Base-by-base conservation (phyloP, 2,329 filamentous ascomycete species). In the Uncinocarpus reesii region DNA sequence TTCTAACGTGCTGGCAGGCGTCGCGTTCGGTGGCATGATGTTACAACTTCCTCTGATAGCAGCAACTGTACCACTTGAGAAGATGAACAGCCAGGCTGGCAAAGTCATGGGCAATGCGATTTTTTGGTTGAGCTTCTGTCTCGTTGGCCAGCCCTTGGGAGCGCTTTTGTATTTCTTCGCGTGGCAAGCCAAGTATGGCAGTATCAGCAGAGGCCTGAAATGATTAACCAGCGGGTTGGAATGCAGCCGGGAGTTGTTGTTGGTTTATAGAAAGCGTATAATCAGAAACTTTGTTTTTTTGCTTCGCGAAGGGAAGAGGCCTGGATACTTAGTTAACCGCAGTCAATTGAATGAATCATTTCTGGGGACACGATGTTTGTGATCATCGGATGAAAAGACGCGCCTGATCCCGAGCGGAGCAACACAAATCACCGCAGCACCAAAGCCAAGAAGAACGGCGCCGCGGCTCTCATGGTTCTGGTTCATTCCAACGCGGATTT, bases 171-270 rank as follows among this genome's bases (percentile, higher is more conserved):
- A 98, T 65, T 98, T 95, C 65, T 96, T 96, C 63, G 89, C 89
- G 1, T 98, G 92, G 90, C 90, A 96, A 69, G 87, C 87, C 48
- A 96, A 96, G 71, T 95, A 95, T 63, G 92, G 92, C 10, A 88
- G 83, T 58, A 83, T 89, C 18, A 86, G 71, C 55, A 40, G 6
- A 15, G 29, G n/a, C n/a, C n/a, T n/a, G n/a, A n/a, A n/a, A n/a
- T n/a, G n/a, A n/a, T n/a, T n/a, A n/a, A n/a, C n/a, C n/a, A n/a
- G n/a, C n/a, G n/a, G n/a, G n/a, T n/a, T n/a, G n/a, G n/a, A n/a
- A n/a, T n/a, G n/a, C n/a, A n/a, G n/a, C n/a, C n/a, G n/a, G n/a
- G n/a, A n/a, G n/a, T n/a, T n/a, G n/a, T n/a, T n/a, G n/a, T n/a
- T n/a, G n/a, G n/a, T n/a, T n/a, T n/a, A n/a, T n/a, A n/a, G n/a